Base-by-base conservation (phyloP, 164 flowering plant species). In the Dillenia suffruticosa region DNA sequence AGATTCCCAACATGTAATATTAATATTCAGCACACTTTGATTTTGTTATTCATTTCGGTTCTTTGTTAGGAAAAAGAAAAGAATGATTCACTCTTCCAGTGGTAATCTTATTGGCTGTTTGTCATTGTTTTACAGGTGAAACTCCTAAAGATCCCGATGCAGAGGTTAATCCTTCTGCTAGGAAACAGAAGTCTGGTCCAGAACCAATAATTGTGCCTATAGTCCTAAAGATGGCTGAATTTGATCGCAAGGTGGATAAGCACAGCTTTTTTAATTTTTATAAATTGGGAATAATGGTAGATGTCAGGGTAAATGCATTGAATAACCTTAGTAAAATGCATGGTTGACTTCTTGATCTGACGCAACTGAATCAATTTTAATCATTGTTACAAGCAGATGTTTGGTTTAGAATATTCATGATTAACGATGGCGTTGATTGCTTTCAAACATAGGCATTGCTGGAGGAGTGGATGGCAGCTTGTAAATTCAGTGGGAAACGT, bases 151-250 rank as follows among this genome's bases (percentile, higher is more conserved):
- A 71, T 66, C 47, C 71, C 19, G 80, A 74, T 26, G 62, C 22
- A 55, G 79, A 74, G 46, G 47, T 62, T 44, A 73, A 47, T 55
- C 72, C 63, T 58, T 44, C 73, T 63, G 70, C 58, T 54, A 72
- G 57, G 62, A 84, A 76, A 69, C 85, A 78, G 54, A 85, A 80
- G 64, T 74, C 87, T 70, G 84, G 84, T 64, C 68, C 88, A 52
- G 87, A 89, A 65, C 94, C 97, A 58, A 72, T 94, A 69, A 79
- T 94, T 66, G 69, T 94, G 49, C 96, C 97, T 26, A 77, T 94
- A 61, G 93, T 91, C 62, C 74, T 94, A 69, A 88, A 86, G 82
- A 94, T 94, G 99, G 84, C 96, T 46, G 96, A 94, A 68, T 94
- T 91, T 79, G 99, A 94, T 73, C 99, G 91, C 74, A 90, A 89